Percentiles rank a stretch among this genome's conserved stretches.
phyloP scores from a whole-genome alignment of 208 protist genomes.

The Leishmania arabica region DNA sequence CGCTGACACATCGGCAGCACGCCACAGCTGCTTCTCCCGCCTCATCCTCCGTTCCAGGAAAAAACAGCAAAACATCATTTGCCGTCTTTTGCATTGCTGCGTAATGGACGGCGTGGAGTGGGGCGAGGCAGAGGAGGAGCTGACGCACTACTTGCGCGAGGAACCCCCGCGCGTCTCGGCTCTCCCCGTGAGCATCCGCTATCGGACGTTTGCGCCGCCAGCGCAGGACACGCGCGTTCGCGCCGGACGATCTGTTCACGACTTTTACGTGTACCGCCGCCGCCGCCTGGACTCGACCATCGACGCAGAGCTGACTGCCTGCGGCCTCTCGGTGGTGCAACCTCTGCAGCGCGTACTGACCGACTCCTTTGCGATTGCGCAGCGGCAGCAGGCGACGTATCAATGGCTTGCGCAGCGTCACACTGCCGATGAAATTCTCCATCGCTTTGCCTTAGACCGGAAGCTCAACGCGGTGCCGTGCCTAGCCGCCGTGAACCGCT shows the following conservation, averaged over 20 bases:
- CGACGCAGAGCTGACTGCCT: slow-evolving; percentile 28
- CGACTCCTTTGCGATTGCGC: slow-evolving; percentile 59
- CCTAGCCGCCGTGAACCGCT: slow-evolving; percentile 52
- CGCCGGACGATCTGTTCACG: slow-evolving; percentile 23
- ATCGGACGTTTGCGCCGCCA: slow-evolving; percentile 28
- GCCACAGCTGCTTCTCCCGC: background rate
- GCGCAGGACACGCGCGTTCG: slow-evolving; percentile 23
- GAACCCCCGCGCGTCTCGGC: slow-evolving; percentile 28
- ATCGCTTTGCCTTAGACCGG: slow-evolving; percentile 69
- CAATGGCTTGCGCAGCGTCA: slow-evolving; percentile 59
- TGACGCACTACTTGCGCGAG: slow-evolving; percentile 20
- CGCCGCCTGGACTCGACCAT: slow-evolving; percentile 26
- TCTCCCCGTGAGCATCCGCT: slow-evolving; percentile 32
- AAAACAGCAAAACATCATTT: background rate
- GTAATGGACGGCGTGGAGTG: slow-evolving; percentile 21
- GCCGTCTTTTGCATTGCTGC: background rate
- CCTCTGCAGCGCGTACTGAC: slow-evolving; percentile 39
- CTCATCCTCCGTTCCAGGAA: background rate
- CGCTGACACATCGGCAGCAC: no score
- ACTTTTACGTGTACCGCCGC: slow-evolving; percentile 34
- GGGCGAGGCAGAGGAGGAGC: slow-evolving; percentile 31
- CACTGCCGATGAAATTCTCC: slow-evolving; percentile 49
- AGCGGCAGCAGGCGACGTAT: slow-evolving; percentile 62
- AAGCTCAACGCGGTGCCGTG: slow-evolving; percentile 53
- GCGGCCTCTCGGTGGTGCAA: slow-evolving; percentile 22